These are phyloP conservation scores for Mycena filopes DNA, from an alignment of 768 basidiomycete genomes.

Conservation along the genomic window DNA sequence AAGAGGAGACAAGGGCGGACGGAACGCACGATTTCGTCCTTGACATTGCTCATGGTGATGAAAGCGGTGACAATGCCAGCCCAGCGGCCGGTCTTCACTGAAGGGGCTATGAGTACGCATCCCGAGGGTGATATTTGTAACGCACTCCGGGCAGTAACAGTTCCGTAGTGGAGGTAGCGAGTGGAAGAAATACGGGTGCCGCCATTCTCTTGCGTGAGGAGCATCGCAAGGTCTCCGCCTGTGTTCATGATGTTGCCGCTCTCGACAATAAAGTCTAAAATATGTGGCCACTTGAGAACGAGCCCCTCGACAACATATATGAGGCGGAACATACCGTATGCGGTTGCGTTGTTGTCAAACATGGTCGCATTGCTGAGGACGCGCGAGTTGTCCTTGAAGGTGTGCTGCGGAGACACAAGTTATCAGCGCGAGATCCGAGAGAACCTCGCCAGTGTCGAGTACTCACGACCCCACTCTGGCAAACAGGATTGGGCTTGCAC, in stretches of 20 bases:
- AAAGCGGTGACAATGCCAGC: conserved; percentile 85
- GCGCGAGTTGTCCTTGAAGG: conserved; percentile 72
- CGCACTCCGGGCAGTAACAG: conserved; percentile 70
- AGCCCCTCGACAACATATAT: background rate
- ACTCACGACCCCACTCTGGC: conserved; percentile 68
- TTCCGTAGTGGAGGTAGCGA: conserved; percentile 85
- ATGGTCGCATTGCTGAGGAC: conserved; percentile 72
- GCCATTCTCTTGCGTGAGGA: conserved; percentile 75
- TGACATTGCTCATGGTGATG: conserved; percentile 86
- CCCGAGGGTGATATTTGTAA: conserved; percentile 8
- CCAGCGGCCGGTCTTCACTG: conserved; percentile 86
- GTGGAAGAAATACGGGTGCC: conserved; percentile 86
- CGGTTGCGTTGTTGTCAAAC: conserved; percentile 80
- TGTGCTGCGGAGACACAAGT: conserved; percentile 57
- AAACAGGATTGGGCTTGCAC: conserved; percentile 79
- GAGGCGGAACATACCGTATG: conserved; percentile 59
- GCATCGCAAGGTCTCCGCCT: conserved; percentile 73
- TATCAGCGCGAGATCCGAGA: conserved; percentile 8
- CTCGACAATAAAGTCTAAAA: conserved; percentile 76
- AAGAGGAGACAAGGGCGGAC: background rate
- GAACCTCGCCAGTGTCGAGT: background rate
- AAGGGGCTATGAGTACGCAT: background rate
- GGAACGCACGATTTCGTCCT: conserved; percentile 70
- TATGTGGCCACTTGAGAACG: background rate
- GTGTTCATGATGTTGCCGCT: conserved; percentile 74